These are phyloP conservation scores for Scheffersomyces spartinae DNA, from an alignment of 805 yeast species.

Conservation along the genomic window DNA sequence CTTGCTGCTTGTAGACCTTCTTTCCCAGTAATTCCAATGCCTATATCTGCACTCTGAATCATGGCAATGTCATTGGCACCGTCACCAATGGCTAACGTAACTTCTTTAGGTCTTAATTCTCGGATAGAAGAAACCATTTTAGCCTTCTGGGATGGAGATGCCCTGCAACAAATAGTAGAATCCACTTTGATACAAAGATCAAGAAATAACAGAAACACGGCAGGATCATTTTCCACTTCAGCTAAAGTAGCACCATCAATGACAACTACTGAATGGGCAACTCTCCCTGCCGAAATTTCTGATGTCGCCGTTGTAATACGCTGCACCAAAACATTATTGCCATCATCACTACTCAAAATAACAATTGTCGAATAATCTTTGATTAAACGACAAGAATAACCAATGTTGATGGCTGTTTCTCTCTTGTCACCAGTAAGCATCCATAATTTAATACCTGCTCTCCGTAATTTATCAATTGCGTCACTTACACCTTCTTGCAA, in stretches of 20 bases:
- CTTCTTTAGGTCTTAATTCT: conserved; percentile 50
- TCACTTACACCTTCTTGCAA: conserved; percentile 96
- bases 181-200: conserved; percentile 82
- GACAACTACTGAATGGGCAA: conserved; percentile 92
- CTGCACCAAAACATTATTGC: conserved; percentile 46
- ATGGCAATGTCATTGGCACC: conserved; percentile 99
- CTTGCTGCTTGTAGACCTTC: conserved; percentile 97
- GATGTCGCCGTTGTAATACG: conserved; percentile 65
- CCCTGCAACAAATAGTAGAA: conserved; percentile 90
- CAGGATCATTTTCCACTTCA: conserved; percentile 60
- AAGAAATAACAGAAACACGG: conserved; percentile 62
- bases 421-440: conserved; percentile 98
- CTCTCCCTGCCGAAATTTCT: conserved; percentile 58
- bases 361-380: conserved; percentile 88
- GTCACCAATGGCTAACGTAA: conserved; percentile 94
- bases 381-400: conserved; percentile 85
- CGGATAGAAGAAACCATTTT: conserved; percentile 77
- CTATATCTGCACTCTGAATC: conserved; percentile 98
- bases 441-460: conserved; percentile 95
- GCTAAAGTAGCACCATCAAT: conserved; percentile 86
- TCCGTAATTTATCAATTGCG: conserved; percentile 78
- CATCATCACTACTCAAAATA: conserved; percentile 39
- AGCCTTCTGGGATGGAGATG: conserved; percentile 95
- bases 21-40: conserved; percentile 93
- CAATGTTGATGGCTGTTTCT: conserved; percentile 96